Evolutionary conservation across 495 filamentous ascomycete genomes (phyloP), one percentile per base, ranked within the genome.

Genomic region (Penicillium cosmopolitanum): DNA sequence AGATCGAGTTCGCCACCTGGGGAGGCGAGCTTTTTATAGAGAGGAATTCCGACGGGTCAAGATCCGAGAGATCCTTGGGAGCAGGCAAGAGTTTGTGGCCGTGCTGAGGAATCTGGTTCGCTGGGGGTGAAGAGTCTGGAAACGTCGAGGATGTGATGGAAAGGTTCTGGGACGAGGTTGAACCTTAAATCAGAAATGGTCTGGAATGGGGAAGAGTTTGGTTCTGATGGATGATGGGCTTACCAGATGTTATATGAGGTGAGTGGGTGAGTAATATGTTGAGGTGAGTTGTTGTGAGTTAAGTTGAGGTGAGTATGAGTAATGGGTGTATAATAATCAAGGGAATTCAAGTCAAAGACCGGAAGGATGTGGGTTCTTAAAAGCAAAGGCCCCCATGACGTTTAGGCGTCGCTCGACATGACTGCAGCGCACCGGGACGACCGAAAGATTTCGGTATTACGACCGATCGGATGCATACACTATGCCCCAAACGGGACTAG

Each of bases 101-200:
- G 60, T 55, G 65, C 54, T 59, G 54, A 42, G 55, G 58, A 60
- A 46, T 46, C 34, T 50, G 55, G 51, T 58, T 52, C 28, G 59
- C 57, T 55, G 47, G 42, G 42, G 11, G 56, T 43, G 69, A 71
- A 74, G 65, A 67, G 68, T 73, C 72, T 74, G 72, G 71, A 74
- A 74, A 69, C 64, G 67, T 73, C 67, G 64, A 61, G 70, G 62
- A 59, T 60, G 62, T 9, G 28, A 63, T 64, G 42, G 42, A 48
- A 58, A 56, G 52, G 57, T 33, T 40, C 56, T 48, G 56, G 48
- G 28, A 31, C 28, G 5, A 31, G 28, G 28, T 31, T 59, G 65
- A 61, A 70, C 61, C 62, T 64, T 68, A 63, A 53, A 52, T 47
- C 54, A 34, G 50, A 15, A 16, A 42, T 21, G 18, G 56, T 61